These are phyloP conservation scores for Chionographis japonica DNA, from an alignment of 106 monocot genomes.

Conservation along the genomic window DNA sequence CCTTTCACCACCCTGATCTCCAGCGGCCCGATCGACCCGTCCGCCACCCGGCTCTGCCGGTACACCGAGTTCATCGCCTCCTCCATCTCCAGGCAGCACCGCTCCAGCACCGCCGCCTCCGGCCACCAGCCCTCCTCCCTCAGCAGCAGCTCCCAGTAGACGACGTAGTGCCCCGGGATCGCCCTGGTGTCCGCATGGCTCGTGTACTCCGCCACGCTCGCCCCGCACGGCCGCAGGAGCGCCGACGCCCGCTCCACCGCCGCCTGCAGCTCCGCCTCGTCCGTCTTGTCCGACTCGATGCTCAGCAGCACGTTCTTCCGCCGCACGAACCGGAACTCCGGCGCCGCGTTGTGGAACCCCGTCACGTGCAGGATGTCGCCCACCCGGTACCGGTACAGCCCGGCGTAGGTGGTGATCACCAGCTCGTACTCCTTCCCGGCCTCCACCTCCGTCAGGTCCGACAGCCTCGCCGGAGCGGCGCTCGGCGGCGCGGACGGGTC, in stretches of 20 bases:
- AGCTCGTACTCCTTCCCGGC: slow-evolving; percentile 71
- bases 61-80: slow-evolving; percentile 74
- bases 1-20: slow-evolving; percentile 74
- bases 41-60: slow-evolving; percentile 74
- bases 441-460: slow-evolving; percentile 59
- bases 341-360: slow-evolving; percentile 71
- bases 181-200: slow-evolving; percentile 49
- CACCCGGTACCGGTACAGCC: slow-evolving; percentile 66
- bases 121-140: slow-evolving; percentile 3
- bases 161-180: slow-evolving; percentile 72
- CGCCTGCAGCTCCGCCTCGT: slow-evolving; percentile 64
- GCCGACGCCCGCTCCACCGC: slow-evolving; percentile 54
- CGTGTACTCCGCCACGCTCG: slow-evolving; percentile 64
- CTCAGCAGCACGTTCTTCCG: slow-evolving; percentile 77
- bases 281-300: slow-evolving; percentile 84
- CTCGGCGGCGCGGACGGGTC: not conserved
- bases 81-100: slow-evolving; percentile 75
- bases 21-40: slow-evolving; percentile 74
- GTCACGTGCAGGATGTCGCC: slow-evolving; percentile 63
- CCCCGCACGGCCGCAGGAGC: slow-evolving; percentile 22
- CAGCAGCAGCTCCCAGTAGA: slow-evolving; percentile 67
- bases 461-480: slow-evolving; percentile 10
- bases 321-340: slow-evolving; percentile 63
- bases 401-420: slow-evolving; percentile 76
- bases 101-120: slow-evolving; percentile 28